A percentile compares a stretch with the other conserved stretches of the same genome.
These are phyloP conservation scores for Blastobotrys terrestris DNA, from an alignment of 805 yeast genomes.

Conservation along the genomic window DNA sequence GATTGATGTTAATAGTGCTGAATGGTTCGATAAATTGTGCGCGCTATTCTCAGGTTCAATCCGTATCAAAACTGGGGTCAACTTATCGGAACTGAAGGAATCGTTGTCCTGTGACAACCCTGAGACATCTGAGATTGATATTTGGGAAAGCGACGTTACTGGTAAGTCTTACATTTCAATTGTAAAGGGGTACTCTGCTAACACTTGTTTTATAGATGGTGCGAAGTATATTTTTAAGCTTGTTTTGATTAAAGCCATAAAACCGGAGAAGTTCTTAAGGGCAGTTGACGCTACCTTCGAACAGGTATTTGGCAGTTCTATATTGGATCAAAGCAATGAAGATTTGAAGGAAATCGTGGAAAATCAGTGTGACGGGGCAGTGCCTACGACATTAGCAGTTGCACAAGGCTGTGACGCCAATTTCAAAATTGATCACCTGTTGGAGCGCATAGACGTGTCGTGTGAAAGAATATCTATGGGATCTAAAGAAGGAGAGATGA, in stretches of 20 bases:
- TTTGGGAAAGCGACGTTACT: background rate
- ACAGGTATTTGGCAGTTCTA: conserved; percentile 9
- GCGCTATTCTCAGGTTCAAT: background rate
- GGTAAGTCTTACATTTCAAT: background rate
- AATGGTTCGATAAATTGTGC: background rate
- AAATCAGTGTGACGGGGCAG: conserved; percentile 13
- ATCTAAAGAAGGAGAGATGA: conserved; percentile 53
- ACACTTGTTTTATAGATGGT: background rate
- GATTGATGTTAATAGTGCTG: background rate
- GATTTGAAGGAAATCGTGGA: conserved; percentile 20
- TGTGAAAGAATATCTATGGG: conserved; percentile 61
- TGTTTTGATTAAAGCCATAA: background rate
- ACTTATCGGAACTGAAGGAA: background rate
- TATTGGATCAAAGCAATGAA: conserved; percentile 5
- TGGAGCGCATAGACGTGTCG: conserved; percentile 25
- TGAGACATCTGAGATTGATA: background rate
- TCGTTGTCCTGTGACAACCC: background rate
- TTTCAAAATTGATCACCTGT: conserved; percentile 42
- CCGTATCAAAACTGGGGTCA: background rate
- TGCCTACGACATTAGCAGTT: conserved; percentile 49
- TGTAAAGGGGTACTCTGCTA: background rate
- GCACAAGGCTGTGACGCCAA: conserved; percentile 65
- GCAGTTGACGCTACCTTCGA: conserved; percentile 7
- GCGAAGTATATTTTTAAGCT: background rate
- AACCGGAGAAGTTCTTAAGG: conserved; percentile 10